Evolutionary conservation across 345 rosid species (phyloP).

Genomic region (Lepidium africanum): DNA sequence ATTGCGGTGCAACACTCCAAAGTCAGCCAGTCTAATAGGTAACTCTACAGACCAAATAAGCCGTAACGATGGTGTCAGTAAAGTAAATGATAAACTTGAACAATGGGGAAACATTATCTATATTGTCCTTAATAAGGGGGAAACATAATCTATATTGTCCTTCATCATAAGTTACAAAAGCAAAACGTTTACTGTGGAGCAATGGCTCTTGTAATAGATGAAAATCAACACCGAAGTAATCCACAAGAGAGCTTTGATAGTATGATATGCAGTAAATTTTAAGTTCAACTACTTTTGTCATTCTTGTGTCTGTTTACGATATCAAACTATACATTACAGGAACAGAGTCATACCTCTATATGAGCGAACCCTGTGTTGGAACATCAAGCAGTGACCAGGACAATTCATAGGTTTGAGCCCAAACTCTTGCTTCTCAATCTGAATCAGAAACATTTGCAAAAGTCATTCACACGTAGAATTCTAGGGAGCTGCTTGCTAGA

Average conservation of each 20-base stretch:
- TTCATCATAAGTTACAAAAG: background rate
- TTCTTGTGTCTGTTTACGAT: background rate
- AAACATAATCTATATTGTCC: too few relatives aligned
- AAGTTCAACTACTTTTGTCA: background rate
- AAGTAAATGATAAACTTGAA: background rate
- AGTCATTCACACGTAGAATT: background rate
- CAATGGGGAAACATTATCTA: constrained; percentile 8
- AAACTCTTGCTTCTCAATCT: constrained; percentile 94
- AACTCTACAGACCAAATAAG: constrained; percentile 49
- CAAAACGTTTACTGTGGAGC: background rate
- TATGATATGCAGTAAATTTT: background rate
- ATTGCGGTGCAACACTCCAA: constrained; percentile 92
- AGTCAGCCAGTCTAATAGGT: constrained; percentile 92
- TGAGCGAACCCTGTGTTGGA: constrained; percentile 82
- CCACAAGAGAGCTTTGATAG: background rate
- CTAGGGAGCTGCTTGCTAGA: background rate
- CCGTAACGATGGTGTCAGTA: background rate
- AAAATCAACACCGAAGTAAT: background rate
- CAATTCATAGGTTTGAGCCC: constrained; percentile 98
- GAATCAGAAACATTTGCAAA: constrained; percentile 12
- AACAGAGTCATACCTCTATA: constrained; percentile 51
- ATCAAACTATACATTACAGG: background rate
- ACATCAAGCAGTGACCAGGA: constrained; percentile 96
- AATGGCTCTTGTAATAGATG: background rate
- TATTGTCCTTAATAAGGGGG: too few relatives aligned